Evolutionary conservation across 352 stramenopile genomes (phyloP).

Genomic region (Blastocystis sp.): DNA sequence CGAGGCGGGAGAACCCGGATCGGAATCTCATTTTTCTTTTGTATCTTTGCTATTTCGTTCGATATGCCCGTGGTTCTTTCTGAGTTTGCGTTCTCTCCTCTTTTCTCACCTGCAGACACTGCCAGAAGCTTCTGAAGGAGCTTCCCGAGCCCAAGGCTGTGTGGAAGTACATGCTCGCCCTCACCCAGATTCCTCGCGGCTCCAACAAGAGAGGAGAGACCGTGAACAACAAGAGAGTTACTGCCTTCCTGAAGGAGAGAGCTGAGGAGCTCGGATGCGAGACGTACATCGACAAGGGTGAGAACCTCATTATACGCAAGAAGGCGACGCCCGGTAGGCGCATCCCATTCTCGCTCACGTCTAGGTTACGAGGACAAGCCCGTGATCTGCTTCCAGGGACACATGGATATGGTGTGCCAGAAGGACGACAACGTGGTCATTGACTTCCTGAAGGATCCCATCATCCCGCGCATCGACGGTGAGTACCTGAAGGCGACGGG

Average conservation of each 20-base stretch:
- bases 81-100: slow-evolving; percentile 1
- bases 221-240: slow-evolving; percentile 72
- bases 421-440: slow-evolving; percentile 71
- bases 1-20: neutral
- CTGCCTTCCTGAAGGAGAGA: slow-evolving; percentile 62
- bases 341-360: neutral
- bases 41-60: neutral
- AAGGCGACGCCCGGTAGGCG: slow-evolving; percentile 61
- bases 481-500: slow-evolving; percentile 72
- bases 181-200: slow-evolving; percentile 66
- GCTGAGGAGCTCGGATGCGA: slow-evolving; percentile 71
- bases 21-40: slow-evolving; percentile 49
- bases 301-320: slow-evolving; percentile 74
- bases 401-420: slow-evolving; percentile 75
- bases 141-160: slow-evolving; percentile 64
- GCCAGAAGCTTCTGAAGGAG: slow-evolving; percentile 42
- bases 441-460: slow-evolving; percentile 71
- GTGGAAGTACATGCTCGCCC: slow-evolving; percentile 73
- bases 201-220: slow-evolving; percentile 70
- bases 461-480: slow-evolving; percentile 71
- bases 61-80: slow-evolving; percentile 67
- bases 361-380: slow-evolving; percentile 73
- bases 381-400: slow-evolving; percentile 62
- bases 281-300: slow-evolving; percentile 63
- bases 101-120: slow-evolving; percentile 34